phyloP scores from a whole-genome alignment of 2,329 filamentous ascomycete genomes.

The Cercospora brassicicola region DNA sequence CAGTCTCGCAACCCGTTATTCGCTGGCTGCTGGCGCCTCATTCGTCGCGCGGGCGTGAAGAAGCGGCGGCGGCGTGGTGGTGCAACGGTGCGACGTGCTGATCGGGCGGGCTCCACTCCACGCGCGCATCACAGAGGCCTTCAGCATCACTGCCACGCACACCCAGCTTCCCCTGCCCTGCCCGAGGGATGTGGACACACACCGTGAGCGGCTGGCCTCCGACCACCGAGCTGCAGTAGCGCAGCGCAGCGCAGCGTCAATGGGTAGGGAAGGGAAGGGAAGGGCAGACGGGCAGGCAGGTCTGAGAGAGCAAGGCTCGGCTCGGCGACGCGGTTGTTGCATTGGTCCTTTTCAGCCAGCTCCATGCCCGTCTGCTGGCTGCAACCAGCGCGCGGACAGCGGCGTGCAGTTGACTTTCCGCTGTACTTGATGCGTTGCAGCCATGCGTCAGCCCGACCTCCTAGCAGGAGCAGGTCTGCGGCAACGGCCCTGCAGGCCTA shows the following conservation, averaged over 20 bases:
- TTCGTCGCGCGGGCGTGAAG: background rate
- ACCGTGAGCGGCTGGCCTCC: background rate
- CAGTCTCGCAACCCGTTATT: conserved; percentile 1
- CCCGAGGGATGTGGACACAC: background rate
- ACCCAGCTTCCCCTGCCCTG: background rate
- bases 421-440: conserved; percentile 20
- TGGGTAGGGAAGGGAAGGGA: background rate
- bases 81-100: background rate
- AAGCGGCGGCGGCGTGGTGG: background rate
- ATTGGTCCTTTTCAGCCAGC: conserved; percentile 24
- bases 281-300: background rate
- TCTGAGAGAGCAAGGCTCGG: conserved; percentile 18
- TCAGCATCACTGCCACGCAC: background rate
- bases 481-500: conserved; percentile 25
- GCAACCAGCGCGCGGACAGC: conserved; percentile 1
- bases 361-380: conserved; percentile 15
- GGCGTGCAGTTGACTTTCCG: conserved; percentile 19
- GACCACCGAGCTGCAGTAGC: background rate
- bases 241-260: background rate
- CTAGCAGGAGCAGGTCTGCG: conserved; percentile 23
- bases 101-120: background rate
- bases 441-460: conserved; percentile 25
- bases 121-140: background rate
- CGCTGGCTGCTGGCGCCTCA: background rate
- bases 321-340: conserved; percentile 23